Conservation (phyloP, 2,329 filamentous ascomycete genomes). For the Ceratocystis lukuohia region DNA sequence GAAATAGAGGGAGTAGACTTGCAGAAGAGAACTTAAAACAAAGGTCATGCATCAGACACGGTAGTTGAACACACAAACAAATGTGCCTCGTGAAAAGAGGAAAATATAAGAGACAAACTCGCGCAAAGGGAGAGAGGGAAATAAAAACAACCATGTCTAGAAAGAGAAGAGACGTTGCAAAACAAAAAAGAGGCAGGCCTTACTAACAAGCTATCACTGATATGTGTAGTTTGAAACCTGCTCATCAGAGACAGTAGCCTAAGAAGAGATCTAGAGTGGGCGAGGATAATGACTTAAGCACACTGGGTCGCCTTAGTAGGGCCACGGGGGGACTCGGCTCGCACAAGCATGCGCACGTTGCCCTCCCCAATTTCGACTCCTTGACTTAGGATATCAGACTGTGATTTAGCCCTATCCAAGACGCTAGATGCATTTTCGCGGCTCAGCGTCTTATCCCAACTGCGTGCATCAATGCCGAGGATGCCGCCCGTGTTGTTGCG, state of each 20-base stretch:
- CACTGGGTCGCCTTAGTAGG: not conserved
- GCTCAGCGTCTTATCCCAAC: conserved; percentile 49
- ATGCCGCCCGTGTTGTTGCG: conserved; percentile 69
- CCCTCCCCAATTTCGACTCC: conserved; percentile 56
- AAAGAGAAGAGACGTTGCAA: not conserved
- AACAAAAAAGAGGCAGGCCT: not conserved
- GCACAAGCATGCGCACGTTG: conserved; percentile 51
- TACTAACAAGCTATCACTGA: not conserved
- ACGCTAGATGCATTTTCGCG: conserved; percentile 30
- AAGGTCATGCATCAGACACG: not conserved
- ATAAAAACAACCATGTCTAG: not conserved
- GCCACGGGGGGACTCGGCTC: conserved; percentile 26
- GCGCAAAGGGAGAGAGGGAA: not conserved
- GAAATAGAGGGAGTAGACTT: not conserved
- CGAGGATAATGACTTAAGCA: conserved; percentile 7
- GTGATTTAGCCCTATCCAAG: conserved; percentile 26
- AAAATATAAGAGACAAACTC: conserved; percentile 1
- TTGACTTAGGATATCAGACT: conserved; percentile 47
- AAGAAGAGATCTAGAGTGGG: not conserved
- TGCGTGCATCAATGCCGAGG: conserved; percentile 52
- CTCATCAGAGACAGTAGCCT: not conserved
- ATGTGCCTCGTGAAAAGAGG: conserved; percentile 5
- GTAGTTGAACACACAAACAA: conserved; percentile 15
- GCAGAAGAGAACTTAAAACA: too few relatives aligned
- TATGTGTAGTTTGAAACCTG: not conserved